Base-by-base conservation (phyloP, 2,329 filamentous ascomycete species). In the Xylariaceae sp. region DNA sequence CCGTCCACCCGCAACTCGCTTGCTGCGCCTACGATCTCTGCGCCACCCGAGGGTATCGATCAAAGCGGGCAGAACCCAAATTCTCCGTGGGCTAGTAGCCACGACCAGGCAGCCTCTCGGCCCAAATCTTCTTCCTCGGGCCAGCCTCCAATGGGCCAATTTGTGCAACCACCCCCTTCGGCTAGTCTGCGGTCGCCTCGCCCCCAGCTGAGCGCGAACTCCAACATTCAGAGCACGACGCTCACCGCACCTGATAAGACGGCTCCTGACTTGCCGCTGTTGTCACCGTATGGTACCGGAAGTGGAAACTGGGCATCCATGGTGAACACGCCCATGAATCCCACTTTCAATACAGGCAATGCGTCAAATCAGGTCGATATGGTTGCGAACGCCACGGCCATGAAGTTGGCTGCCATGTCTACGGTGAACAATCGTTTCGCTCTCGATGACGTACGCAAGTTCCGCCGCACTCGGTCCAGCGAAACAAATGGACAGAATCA, bases 351-450 rank as follows among this genome's bases (percentile, higher is more conserved):
- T 48, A 46, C 75, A 64, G 54, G 82, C 78, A 64, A 74, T 80
- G 67, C 69, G 28, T 71, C 70, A 32, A 81, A 76, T 40, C 89
- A 96, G 61, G 89, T 88, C 12, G 92, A 98, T 57, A 97, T 97
- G 90, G 85, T 98, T 41, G 92, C 92, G 43, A 98, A 97, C 59
- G 92, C 92, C 17, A 97, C 92, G 12, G 92, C 92, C 15, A 98
- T 98, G 92, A 98, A 98, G 64, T 76, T 98, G 36, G 92, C 92
- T 31, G 92, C 92, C 13, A 72, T 98, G 31, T 97, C 90, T 4
- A 98, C 92, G 3, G 92, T 98, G 34, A 98, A 97, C 70, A 98
- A 97, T 63, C 85, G 92, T 29, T 95, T 98, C 56, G 89, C 92
- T 36, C 73, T 98, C 43, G 92, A 98, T 56, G 92, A 98, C 61